A percentile compares a stretch with the other conserved stretches of the same genome.
phyloP scores from a whole-genome alignment of 805 yeast genomes.

The Hanseniaspora valbyensis region DNA sequence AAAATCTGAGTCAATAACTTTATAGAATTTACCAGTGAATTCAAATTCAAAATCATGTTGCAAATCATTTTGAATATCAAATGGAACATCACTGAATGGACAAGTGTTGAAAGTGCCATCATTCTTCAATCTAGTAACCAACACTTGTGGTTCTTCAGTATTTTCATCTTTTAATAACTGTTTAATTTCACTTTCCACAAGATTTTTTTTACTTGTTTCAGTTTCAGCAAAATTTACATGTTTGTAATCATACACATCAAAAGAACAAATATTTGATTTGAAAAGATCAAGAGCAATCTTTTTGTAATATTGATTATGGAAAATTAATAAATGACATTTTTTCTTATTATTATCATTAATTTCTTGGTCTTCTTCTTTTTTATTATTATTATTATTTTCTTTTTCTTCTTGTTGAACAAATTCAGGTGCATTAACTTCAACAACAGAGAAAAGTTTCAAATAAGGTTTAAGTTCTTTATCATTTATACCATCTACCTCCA shows the following conservation, averaged over 20 bases:
- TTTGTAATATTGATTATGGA: background rate
- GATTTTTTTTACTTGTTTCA: too few species aligned
- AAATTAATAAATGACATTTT: background rate
- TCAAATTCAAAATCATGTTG: background rate
- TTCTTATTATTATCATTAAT: background rate
- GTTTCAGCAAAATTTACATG: too few species aligned
- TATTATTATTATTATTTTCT: too few species aligned
- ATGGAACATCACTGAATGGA: background rate
- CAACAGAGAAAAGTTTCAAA: background rate
- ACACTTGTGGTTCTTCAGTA: background rate
- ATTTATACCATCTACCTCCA: conserved; percentile 29
- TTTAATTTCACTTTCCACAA: background rate
- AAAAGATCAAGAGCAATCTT: background rate
- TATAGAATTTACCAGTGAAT: background rate
- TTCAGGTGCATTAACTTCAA: background rate
- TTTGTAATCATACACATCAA: background rate
- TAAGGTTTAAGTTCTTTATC: background rate
- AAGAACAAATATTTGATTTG: background rate
- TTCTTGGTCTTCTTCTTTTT: background rate
- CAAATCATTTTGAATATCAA: background rate
- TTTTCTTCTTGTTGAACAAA: too few species aligned
- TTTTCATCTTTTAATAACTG: background rate
- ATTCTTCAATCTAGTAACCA: background rate
- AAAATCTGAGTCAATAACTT: too few species aligned
- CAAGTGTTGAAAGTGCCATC: background rate